A percentile compares a stretch with the other conserved stretches of the same genome.
phyloP scores from a whole-genome alignment of 805 yeast genomes.

The Wickerhamiella vanderwaltii region DNA sequence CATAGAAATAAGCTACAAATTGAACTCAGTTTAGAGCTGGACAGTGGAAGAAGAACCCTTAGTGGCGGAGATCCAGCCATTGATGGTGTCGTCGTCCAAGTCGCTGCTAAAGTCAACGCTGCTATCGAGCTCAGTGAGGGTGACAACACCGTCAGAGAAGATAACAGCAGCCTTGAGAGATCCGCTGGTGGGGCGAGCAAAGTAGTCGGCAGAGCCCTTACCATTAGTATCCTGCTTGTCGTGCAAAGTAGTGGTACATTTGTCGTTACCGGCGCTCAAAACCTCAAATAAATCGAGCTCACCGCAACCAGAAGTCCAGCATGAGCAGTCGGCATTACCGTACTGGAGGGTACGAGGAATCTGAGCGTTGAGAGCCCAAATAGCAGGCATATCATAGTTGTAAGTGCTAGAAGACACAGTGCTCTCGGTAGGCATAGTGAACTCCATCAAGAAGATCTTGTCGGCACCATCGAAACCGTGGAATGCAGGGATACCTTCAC shows the following conservation, averaged over 20 bases:
- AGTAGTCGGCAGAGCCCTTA: slow-evolving; percentile 81
- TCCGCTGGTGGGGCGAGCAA: slow-evolving; percentile 66
- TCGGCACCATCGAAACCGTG: slow-evolving; percentile 80
- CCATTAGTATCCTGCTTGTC: slow-evolving; percentile 70
- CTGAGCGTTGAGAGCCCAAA: slow-evolving; percentile 91
- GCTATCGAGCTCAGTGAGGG: slow-evolving; percentile 51
- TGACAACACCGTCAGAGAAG: slow-evolving; percentile 40
- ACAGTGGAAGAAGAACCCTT: slow-evolving; percentile 37
- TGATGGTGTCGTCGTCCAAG: slow-evolving; percentile 45
- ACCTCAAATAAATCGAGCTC: slow-evolving; percentile 93
- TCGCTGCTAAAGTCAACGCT: slow-evolving; percentile 38
- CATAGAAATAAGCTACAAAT: no score
- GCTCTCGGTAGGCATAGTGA: slow-evolving; percentile 72
- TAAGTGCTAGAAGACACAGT: slow-evolving; percentile 34
- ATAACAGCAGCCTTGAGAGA: slow-evolving; percentile 84
- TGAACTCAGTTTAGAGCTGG: slow-evolving; percentile 5
- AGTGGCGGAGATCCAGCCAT: slow-evolving; percentile 25
- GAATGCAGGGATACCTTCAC: slow-evolving; percentile 79
- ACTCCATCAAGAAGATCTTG: slow-evolving; percentile 88
- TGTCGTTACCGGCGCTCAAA: slow-evolving; percentile 59
- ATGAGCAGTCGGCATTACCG: slow-evolving; percentile 74
- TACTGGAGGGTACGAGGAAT: slow-evolving; percentile 95
- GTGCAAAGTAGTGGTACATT: slow-evolving; percentile 66
- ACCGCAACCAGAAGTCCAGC: slow-evolving; percentile 97
- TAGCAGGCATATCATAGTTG: slow-evolving; percentile 95